phyloP scores from a whole-genome alignment of 2,329 filamentous ascomycete genomes.

The Proliferodiscus dingleyae region DNA sequence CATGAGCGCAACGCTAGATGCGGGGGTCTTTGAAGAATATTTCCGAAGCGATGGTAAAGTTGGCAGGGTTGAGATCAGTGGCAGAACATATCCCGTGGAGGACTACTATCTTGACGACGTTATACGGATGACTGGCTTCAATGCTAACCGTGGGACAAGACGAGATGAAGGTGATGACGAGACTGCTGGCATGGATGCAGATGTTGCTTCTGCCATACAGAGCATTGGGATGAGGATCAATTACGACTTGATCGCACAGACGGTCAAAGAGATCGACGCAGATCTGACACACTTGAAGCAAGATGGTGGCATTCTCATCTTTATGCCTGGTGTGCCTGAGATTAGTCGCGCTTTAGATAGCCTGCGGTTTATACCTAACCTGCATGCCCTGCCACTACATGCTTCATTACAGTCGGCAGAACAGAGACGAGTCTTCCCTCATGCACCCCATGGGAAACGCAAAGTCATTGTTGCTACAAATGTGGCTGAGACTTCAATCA shows the following conservation, averaged over 20 bases:
- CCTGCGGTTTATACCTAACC: constrained; percentile 57
- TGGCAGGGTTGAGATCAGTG: constrained; percentile 78
- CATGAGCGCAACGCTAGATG: constrained; percentile 95
- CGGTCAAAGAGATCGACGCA: constrained; percentile 74
- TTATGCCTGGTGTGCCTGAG: constrained; percentile 86
- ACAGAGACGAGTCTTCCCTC: constrained; percentile 79
- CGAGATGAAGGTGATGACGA: constrained; percentile 39
- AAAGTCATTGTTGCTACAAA: constrained; percentile 96
- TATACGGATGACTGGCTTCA: constrained; percentile 72
- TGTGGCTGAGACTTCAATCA: constrained; percentile 96
- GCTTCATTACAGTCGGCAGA: constrained; percentile 86
- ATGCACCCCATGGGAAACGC: constrained; percentile 70
- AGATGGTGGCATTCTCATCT: constrained; percentile 88
- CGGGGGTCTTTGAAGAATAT: constrained; percentile 77
- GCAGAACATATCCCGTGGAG: constrained; percentile 82
- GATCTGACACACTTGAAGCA: constrained; percentile 61
- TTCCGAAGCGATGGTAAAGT: constrained; percentile 70
- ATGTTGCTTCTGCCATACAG: constrained; percentile 66
- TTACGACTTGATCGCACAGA: constrained; percentile 78
- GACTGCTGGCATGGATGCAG: constrained; percentile 44
- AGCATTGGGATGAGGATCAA: constrained; percentile 81
- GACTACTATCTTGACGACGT: constrained; percentile 91
- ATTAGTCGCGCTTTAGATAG: constrained; percentile 76
- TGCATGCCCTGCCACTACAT: constrained; percentile 83
- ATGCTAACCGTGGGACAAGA: constrained; percentile 36